A percentile compares a stretch with the other conserved stretches of the same genome.
These are phyloP conservation scores for Pelargonium myrrhifolium DNA, from an alignment of 441 rosid genomes.

Conservation along the genomic window DNA sequence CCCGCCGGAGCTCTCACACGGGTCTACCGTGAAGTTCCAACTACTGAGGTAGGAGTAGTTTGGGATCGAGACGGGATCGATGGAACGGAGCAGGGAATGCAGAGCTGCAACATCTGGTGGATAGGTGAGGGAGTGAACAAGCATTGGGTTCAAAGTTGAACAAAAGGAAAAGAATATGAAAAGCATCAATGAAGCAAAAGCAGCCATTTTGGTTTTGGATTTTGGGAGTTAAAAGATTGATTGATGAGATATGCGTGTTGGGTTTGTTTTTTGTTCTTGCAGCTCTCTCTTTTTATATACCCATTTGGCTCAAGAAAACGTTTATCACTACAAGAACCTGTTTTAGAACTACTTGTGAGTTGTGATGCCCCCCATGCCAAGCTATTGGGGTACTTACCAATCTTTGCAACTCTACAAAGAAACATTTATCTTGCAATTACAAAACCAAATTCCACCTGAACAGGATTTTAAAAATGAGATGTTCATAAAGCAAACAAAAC, in stretches of 20 bases:
- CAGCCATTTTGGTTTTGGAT: too few relatives aligned
- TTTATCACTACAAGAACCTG: neutral
- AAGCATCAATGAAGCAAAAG: neutral
- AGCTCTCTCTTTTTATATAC: neutral
- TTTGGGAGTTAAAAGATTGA: too few relatives aligned
- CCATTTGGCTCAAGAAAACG: neutral
- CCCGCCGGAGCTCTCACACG: constrained; percentile 37
- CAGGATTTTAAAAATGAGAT: neutral
- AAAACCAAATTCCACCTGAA: too few relatives aligned
- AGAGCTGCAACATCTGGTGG: constrained; percentile 34
- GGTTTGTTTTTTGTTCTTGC: constrained; percentile 1
- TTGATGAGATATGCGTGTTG: neutral
- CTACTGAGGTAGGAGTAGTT: constrained; percentile 37
- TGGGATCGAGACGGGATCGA: constrained; percentile 42
- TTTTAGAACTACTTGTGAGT: neutral
- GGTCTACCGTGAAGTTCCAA: constrained; percentile 49
- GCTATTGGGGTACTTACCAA: neutral
- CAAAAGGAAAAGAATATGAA: neutral
- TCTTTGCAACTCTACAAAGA: neutral
- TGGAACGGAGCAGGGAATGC: constrained; percentile 25
- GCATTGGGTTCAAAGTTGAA: neutral
- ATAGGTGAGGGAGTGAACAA: neutral
- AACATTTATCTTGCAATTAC: neutral
- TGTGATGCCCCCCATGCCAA: neutral
- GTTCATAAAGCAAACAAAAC: neutral